Evolutionary conservation across 129 eudicot species (phyloP).

Genomic region (Apium graveolens): DNA sequence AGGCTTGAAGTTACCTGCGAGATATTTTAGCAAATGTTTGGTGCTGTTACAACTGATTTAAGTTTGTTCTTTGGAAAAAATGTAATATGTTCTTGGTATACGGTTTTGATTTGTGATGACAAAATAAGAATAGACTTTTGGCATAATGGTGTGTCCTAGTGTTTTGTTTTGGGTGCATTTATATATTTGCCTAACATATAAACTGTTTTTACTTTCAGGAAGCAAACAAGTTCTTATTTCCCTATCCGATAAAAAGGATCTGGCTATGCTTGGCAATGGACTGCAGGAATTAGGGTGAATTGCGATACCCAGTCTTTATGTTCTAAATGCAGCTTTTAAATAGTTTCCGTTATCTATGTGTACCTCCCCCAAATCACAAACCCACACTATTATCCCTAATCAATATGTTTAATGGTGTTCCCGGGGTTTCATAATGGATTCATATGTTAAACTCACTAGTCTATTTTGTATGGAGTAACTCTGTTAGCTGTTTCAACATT

Average conservation of each 20-base stretch:
- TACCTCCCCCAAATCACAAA: neutral
- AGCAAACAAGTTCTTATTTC: conserved; percentile 78
- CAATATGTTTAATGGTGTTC: neutral
- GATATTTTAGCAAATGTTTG: too few species aligned
- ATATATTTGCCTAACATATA: neutral
- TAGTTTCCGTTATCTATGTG: too few species aligned
- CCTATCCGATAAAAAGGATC: conserved; percentile 76
- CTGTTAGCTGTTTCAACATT: neutral
- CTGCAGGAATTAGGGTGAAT: conserved; percentile 81
- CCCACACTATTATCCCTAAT: neutral
- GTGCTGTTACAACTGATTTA: too few species aligned
- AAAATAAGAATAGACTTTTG: neutral
- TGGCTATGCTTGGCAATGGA: conserved; percentile 73
- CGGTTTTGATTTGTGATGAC: too few species aligned
- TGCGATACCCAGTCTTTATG: neutral
- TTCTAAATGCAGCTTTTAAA: neutral
- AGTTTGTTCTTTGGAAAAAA: neutral
- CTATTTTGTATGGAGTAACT: neutral
- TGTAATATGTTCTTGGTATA: neutral
- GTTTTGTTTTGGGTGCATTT: neutral
- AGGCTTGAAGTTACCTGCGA: too few species aligned
- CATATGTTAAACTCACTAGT: neutral
- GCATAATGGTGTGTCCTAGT: neutral
- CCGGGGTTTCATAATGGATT: too few species aligned
- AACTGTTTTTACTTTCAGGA: conserved; percentile 26